phyloP scores from a whole-genome alignment of 495 filamentous ascomycete species.

The Daldinia childiae region DNA sequence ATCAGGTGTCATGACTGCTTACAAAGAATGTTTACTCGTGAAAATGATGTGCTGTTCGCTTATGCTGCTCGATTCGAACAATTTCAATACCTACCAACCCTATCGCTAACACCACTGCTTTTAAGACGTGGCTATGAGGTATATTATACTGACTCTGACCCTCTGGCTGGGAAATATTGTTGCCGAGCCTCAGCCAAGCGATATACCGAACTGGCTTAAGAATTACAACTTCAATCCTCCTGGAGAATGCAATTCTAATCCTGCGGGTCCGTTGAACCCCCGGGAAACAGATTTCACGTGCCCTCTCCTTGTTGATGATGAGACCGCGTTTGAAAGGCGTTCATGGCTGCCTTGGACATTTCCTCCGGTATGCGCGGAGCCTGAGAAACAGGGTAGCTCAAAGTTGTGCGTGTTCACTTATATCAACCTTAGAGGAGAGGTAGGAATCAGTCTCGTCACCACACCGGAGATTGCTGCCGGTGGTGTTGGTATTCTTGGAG shows the following conservation, averaged over 20 bases:
- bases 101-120: background rate
- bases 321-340: slow-evolving; percentile 22
- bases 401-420: slow-evolving; percentile 47
- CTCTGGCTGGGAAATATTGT: slow-evolving; percentile 7
- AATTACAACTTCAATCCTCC: slow-evolving; percentile 33
- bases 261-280: slow-evolving; percentile 36
- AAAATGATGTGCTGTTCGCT: slow-evolving; percentile 9
- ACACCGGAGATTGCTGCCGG: slow-evolving; percentile 42
- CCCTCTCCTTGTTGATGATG: slow-evolving; percentile 41
- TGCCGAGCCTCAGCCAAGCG: slow-evolving; percentile 7
- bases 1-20: slow-evolving; percentile 5
- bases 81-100: background rate
- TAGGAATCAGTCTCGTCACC: slow-evolving; percentile 42
- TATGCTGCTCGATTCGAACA: slow-evolving; percentile 1
- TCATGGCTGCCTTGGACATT: slow-evolving; percentile 49
- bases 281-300: slow-evolving; percentile 17
- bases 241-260: slow-evolving; percentile 32
- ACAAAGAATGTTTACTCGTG: slow-evolving; percentile 5
- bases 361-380: slow-evolving; percentile 41
- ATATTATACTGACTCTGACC: slow-evolving; percentile 8
- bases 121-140: slow-evolving; percentile 12
- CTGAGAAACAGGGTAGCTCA: slow-evolving; percentile 21
- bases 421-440: slow-evolving; percentile 32
- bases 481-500: slow-evolving; percentile 25
- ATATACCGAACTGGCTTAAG: slow-evolving; percentile 32